These are phyloP conservation scores for Periconia sp. DNA, from an alignment of 2,329 filamentous ascomycete species.

Conservation along the genomic window DNA sequence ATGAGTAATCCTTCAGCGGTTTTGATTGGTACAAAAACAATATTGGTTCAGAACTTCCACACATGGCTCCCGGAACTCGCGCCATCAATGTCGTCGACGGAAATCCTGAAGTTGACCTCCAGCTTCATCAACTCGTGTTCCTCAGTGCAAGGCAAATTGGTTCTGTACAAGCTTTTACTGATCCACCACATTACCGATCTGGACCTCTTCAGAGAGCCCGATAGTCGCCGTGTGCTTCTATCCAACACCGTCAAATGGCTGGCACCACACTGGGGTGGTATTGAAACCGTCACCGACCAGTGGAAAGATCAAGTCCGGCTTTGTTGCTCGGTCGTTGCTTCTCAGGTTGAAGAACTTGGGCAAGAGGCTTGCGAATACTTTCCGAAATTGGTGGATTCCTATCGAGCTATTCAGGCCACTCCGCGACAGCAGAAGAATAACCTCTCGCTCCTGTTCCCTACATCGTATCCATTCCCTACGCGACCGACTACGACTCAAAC, in stretches of 20 bases:
- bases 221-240: conserved; percentile 72
- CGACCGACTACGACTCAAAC: conserved; percentile 63
- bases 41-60: conserved; percentile 95
- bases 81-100: conserved; percentile 73
- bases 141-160: conserved; percentile 83
- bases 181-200: conserved; percentile 89
- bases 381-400: conserved; percentile 88
- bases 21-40: conserved; percentile 88
- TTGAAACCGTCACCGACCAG: conserved; percentile 72
- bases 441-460: conserved; percentile 87
- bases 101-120: conserved; percentile 87
- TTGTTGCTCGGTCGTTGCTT: conserved; percentile 89
- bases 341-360: conserved; percentile 76
- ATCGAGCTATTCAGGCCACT: conserved; percentile 72
- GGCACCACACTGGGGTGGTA: conserved; percentile 86
- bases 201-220: conserved; percentile 76
- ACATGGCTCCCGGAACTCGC: conserved; percentile 93
- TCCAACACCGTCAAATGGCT: conserved; percentile 89
- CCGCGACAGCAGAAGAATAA: conserved; percentile 59
- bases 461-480: conserved; percentile 82
- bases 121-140: conserved; percentile 93
- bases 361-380: conserved; percentile 86
- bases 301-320: conserved; percentile 92
- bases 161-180: conserved; percentile 87
- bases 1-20: conserved; percentile 87